Base-by-base conservation (phyloP, 306 rosid genomes). In the Castanea mollissima region DNA sequence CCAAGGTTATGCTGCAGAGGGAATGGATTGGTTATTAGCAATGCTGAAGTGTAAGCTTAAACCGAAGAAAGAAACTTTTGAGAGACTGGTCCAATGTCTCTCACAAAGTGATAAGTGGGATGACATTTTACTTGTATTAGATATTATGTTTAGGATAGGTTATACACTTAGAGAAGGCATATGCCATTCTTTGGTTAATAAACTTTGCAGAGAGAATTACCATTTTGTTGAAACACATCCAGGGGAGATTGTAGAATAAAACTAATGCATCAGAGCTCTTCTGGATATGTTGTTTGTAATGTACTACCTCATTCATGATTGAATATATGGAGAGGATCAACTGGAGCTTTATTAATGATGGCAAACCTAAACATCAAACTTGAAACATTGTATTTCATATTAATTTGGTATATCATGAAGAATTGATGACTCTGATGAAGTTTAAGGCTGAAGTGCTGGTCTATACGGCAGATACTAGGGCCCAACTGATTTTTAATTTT, bases 71-170 rank as follows among this genome's bases (percentile, higher is more conserved):
- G 51, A n/a, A 64, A 90, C 91, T 27, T 91, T 93, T 83, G 83
- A 74, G 83, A 77, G 38, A 79, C 51, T 91, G 78, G 68, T 91
- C 75, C 32, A 59, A 55, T 13, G 89, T 84, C 87, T 91, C 25
- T 68, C 74, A 59, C 71, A 76, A 64, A 79, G 59, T 72, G 85
- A 82, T 78, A 89, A 77, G 81, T 80, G 89, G 74, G 91, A 91
- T 86, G 91, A 91, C 74, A 77, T 89, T 88, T 86, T 91, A 79
- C 77, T 83, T 76, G 82, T 87, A 80, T 77, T 90, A 84, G 93
- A 82, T 73, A 68, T 80, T 54, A 83, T 90, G 98, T 74, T 86
- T 72, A 87, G 83, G 76, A 71, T 76, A 59, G 91, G 93, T 69
- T 90, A 93, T 90, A 54, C 27, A 51, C 90, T 90, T 11, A 31